These are phyloP conservation scores for Rehmannia glutinosa DNA, from an alignment of 257 asterid species.

Conservation along the genomic window DNA sequence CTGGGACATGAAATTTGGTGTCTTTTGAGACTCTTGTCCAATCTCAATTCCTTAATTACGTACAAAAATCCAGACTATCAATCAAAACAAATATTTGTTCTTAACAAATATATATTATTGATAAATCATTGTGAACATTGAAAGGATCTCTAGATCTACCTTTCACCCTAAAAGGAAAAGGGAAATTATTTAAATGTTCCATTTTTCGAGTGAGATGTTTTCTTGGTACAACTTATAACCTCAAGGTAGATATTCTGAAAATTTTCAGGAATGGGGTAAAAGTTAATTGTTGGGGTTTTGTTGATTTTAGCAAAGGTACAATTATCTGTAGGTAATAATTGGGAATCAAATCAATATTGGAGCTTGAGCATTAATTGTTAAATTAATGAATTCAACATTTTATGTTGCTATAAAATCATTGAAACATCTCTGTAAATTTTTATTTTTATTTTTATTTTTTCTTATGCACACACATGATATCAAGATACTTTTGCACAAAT, in stretches of 20 bases:
- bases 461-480: too few species aligned
- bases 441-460: too few species aligned
- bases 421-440: too few species aligned
- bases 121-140: slow-evolving; percentile 22
- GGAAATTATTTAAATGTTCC: neutral
- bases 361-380: too few species aligned
- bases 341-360: too few species aligned
- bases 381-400: too few species aligned
- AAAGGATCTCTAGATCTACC: neutral
- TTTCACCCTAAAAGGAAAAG: neutral
- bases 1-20: slow-evolving; percentile 17
- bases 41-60: slow-evolving; percentile 11
- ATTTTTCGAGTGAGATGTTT: neutral
- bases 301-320: slow-evolving; percentile 3
- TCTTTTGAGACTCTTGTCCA: slow-evolving; percentile 43
- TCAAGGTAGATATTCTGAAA: slow-evolving; percentile 33
- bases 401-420: too few species aligned
- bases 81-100: too few species aligned
- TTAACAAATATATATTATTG: slow-evolving; percentile 7
- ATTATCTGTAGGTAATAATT: slow-evolving; percentile 5
- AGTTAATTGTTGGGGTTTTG: slow-evolving; percentile 31
- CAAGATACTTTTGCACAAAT: too few species aligned
- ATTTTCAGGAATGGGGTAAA: slow-evolving; percentile 14
- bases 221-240: slow-evolving; percentile 21
- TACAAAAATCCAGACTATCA: too few species aligned